Evolutionary conservation across 345 rosid species (phyloP), one percentile per base, ranked within the genome.

Genomic region (Populus nigra): DNA sequence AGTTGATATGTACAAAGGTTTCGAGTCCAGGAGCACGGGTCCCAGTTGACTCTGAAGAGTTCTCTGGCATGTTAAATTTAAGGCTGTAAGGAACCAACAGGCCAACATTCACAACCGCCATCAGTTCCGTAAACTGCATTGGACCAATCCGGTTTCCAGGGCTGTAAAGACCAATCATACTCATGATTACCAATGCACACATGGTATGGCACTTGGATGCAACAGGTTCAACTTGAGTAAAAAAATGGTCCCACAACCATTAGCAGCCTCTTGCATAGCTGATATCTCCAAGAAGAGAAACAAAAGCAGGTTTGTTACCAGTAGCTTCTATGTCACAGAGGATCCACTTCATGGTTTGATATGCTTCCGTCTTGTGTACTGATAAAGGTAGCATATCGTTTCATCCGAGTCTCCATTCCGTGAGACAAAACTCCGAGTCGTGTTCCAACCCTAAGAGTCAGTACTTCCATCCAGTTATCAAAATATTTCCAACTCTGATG

Each of bases 171-270:
- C 98, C 98, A 94, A 80, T 94, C 91, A 62, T 93, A 94, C 76
- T 94, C 98, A 61, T 93, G 98, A 79, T 93, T 94, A 71, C 98
- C 98, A 57, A 94, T 94, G 78, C 98, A 94, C 0, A 94, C 98
- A 81, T 93, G 98, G 74, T 94, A 94, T 0, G 97, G 90, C 29
- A 93, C 84, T 80, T 86, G 35, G 98, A 90, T n/a, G 98, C 94
- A 23, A 94, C 87, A 0, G 98, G 95, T 76, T 93, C 92, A 4
- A 91, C 82, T 74, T 83, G 95, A 76, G 85, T 68, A 68, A 94
- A 93, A 81, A 94, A 93, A 69, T 93, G 91, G 73, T 94, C 98
- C 98, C 98, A 94, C 76, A 93, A 20, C 98, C 98, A 93, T 9
- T 93, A 87, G 83, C 88, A 89, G 53, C 98, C 98, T 85, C 90